phyloP scores from a whole-genome alignment of 169 alveolate species.

The Besnoitia besnoiti region DNA sequence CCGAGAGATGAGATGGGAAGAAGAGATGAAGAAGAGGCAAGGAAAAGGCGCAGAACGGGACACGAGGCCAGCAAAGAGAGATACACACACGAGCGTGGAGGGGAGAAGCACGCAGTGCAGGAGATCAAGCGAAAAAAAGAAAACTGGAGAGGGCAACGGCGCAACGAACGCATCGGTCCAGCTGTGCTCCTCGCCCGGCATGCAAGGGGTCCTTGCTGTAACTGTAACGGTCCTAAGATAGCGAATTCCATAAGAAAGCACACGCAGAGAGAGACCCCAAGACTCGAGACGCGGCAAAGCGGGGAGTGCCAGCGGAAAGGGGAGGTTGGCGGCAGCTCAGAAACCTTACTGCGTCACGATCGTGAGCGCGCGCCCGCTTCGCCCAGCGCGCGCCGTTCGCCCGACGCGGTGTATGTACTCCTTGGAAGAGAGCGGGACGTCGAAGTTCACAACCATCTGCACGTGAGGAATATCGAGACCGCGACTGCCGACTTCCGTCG shows the following conservation, averaged over 20 bases:
- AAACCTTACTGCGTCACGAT: constrained; percentile 93
- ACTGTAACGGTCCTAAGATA: too few relatives aligned
- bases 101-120: too few relatives aligned
- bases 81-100: too few relatives aligned
- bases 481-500: constrained; percentile 98
- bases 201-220: too few relatives aligned
- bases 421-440: constrained; percentile 92
- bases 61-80: too few relatives aligned
- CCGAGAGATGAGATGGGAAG: too few relatives aligned
- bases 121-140: too few relatives aligned
- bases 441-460: constrained; percentile 95
- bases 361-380: constrained; percentile 95
- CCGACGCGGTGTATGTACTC: constrained; percentile 97
- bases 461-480: constrained; percentile 98
- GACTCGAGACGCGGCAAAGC: background rate
- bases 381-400: constrained; percentile 99
- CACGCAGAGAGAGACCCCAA: background rate
- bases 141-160: too few relatives aligned
- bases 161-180: too few relatives aligned
- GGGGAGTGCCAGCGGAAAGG: background rate
- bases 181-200: too few relatives aligned
- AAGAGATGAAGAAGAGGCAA: background rate
- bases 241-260: too few relatives aligned
- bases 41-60: background rate
- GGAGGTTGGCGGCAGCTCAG: background rate